Base-by-base conservation (phyloP, 192 early-diverging fungal species). In the Allomyces macrogynus region DNA sequence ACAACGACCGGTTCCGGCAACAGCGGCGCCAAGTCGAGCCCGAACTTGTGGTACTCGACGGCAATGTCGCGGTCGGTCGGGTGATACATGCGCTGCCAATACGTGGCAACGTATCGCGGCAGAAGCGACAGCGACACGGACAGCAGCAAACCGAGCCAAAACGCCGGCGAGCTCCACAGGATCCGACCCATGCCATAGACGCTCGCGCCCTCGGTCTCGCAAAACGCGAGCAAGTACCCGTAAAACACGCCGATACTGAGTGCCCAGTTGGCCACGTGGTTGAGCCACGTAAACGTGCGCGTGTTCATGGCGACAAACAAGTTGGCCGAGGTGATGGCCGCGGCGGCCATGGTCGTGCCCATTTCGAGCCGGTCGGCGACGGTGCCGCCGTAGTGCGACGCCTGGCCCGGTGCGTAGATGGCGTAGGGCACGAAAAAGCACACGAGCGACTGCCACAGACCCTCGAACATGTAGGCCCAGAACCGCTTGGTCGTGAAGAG, bases 371-470 rank as follows among this genome's bases (percentile, higher is more conserved):
- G 69, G 32, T 83, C 83, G 43, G 75, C 72, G 20, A 73, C 74
- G 20, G 70, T 67, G 10, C 90, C 90, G 32, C 71, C 64, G 7
- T 64, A 44, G 70, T 84, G 75, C 22, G 80, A 71, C 20, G 77
- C 73, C 5, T 78, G 67, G 1, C 80, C 71, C n/a, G 66, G 60
- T 66, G 83, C 81, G 40, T 77, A 80, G 54, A 85, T 79, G 40
- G 84, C 69, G 61, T 84, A 80, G 68, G 85, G 86, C 32, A 80
- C 80, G 71, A 89, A 90, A 71, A 82, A 98, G 61, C 88, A 88
- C 14, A 94, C 81, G 12, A 91, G 68, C 5, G 92, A 95, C 76
- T 97, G 92, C 81, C 89, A 99, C 24, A 97, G 73, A 25, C 87
- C 94, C 69, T 99, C 91, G 18, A 86, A 27, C 67, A 93, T 84